Evolutionary conservation across 2,329 filamentous ascomycete species (phyloP).

Genomic region (Westerdykella aurantiaca): DNA sequence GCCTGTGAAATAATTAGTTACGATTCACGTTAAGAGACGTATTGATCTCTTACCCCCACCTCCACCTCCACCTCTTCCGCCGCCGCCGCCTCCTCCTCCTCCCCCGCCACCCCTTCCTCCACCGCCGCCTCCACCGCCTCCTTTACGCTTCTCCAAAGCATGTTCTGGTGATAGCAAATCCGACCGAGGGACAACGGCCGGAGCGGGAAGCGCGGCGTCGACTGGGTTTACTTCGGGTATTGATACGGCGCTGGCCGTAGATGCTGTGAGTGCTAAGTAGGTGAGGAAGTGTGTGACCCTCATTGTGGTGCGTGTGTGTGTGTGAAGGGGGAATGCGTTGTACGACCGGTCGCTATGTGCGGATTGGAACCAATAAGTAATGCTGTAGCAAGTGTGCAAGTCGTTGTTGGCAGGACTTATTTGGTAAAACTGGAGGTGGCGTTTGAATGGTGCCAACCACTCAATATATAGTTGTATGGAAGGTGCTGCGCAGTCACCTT

Average conservation of each 20-base stretch:
- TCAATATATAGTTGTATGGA: too few species aligned
- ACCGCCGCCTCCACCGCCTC: constrained; percentile 24
- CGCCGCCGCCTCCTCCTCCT: constrained; percentile 15
- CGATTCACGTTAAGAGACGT: not conserved
- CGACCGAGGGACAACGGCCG: constrained; percentile 11
- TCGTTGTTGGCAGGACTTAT: too few species aligned
- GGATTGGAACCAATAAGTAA: too few species aligned
- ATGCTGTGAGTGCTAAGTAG: constrained; percentile 17
- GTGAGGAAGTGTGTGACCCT: constrained; percentile 21
- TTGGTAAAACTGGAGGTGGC: too few species aligned
- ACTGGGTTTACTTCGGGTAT: constrained; percentile 25
- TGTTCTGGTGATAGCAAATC: constrained; percentile 28
- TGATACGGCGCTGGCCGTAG: constrained; percentile 20
- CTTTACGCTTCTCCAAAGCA: constrained; percentile 35
- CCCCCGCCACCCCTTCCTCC: constrained; percentile 26
- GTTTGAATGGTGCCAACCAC: too few species aligned
- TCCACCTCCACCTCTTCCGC: constrained; percentile 8
- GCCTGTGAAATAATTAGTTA: not conserved
- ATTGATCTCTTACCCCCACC: not conserved
- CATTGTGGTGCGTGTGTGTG: constrained; percentile 14
- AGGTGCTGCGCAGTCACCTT: too few species aligned
- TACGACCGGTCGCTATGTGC: too few species aligned
- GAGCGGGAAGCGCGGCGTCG: constrained; percentile 13
- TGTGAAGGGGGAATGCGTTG: not conserved
- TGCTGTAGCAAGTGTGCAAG: too few species aligned